Percentiles rank a stretch among this genome's conserved stretches.
phyloP scores from a whole-genome alignment of 2,329 filamentous ascomycete species.

The Dichotomopilus funicola region DNA sequence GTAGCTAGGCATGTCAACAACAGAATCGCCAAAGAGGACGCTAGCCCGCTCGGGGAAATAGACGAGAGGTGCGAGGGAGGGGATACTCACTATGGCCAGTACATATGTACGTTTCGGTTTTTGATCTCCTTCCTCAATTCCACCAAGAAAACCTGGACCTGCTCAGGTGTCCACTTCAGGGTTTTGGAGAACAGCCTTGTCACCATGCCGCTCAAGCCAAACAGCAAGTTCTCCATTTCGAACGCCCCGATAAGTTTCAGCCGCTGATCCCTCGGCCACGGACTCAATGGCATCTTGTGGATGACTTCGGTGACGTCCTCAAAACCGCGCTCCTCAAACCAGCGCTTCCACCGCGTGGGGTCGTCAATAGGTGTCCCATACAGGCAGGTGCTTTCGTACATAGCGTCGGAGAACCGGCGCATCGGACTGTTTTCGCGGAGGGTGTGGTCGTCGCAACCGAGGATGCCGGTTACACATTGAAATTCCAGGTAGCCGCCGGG shows the following conservation, averaged over 20 bases:
- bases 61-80: not conserved
- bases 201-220: constrained; percentile 19
- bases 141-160: constrained; percentile 20
- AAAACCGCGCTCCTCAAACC: constrained; percentile 20
- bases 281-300: constrained; percentile 20
- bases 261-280: constrained; percentile 21
- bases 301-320: constrained; percentile 17
- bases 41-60: constrained; percentile 22
- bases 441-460: constrained; percentile 14
- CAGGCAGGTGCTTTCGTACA: constrained; percentile 5
- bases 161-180: constrained; percentile 18
- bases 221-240: constrained; percentile 17
- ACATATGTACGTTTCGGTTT: constrained; percentile 17
- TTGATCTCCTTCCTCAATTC: constrained; percentile 18
- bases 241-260: constrained; percentile 23
- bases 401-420: constrained; percentile 9
- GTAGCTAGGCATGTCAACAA: constrained; percentile 5
- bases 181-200: constrained; percentile 17
- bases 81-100: constrained; percentile 22
- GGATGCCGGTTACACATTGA: constrained; percentile 19
- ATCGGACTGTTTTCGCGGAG: constrained; percentile 19
- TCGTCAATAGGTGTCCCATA: constrained; percentile 18
- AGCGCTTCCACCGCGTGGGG: constrained; percentile 16
- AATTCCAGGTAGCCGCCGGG: constrained; percentile 23
- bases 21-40: not conserved